Evolutionary conservation across 768 basidiomycete species (phyloP).

Genomic region (Tubosaeta sp.): DNA sequence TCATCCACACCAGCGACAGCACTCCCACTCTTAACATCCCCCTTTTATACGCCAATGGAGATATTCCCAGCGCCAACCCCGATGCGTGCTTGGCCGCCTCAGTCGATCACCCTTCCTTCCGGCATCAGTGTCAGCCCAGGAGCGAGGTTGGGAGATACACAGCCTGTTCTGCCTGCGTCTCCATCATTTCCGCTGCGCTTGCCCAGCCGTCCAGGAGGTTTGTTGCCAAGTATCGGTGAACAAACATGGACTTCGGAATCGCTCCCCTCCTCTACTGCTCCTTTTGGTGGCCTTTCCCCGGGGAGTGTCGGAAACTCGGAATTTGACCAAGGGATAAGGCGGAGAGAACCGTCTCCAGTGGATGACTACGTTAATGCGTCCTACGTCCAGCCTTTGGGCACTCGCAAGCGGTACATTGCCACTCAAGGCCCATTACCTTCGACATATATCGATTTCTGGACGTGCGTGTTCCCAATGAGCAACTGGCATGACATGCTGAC

Average conservation of each 20-base stretch:
- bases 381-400: slow-evolving; percentile 83
- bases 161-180: background rate
- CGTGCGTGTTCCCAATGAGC: slow-evolving; percentile 46
- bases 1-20: slow-evolving; percentile 20
- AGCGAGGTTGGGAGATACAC: slow-evolving; percentile 6
- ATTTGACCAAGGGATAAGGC: slow-evolving; percentile 1
- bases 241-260: slow-evolving; percentile 4
- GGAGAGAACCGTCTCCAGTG: slow-evolving; percentile 36
- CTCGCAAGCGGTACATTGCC: slow-evolving; percentile 82
- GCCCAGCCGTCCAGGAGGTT: slow-evolving; percentile 11
- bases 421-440: slow-evolving; percentile 92
- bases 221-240: slow-evolving; percentile 16
- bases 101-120: slow-evolving; percentile 1
- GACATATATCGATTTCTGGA: slow-evolving; percentile 94
- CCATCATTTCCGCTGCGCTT: slow-evolving; percentile 16
- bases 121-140: background rate
- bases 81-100: slow-evolving; percentile 8
- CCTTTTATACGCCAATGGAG: slow-evolving; percentile 29
- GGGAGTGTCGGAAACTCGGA: background rate
- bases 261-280: background rate
- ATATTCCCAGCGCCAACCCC: slow-evolving; percentile 10
- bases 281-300: background rate
- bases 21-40: slow-evolving; percentile 18
- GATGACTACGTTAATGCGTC: slow-evolving; percentile 97
- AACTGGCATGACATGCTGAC: slow-evolving; percentile 4